Evolutionary conservation across 2,329 filamentous ascomycete species (phyloP), one percentile per base, ranked within the genome.

Genomic region (Sphaceloma murrayae): DNA sequence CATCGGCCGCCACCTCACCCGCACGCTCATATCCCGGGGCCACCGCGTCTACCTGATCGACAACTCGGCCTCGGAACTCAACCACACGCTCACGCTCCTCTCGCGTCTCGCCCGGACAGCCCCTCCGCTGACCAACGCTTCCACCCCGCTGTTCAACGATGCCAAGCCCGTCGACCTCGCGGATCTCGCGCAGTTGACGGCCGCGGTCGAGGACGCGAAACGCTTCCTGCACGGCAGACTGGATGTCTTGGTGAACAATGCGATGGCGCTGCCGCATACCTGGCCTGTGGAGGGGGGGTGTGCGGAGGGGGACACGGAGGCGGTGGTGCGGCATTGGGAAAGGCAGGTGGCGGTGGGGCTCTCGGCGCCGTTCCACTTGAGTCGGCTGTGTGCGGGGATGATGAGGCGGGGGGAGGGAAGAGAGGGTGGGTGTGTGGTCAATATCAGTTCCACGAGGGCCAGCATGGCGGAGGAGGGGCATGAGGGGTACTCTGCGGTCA

Each of bases 391-490:
- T 30, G 45, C 59, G 14, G 52, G 54, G 5, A 42, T 61, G 44
- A 49, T 62, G 2, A 34, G 49, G 26, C 50, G 48, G 19, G 19
- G 17, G 7, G 22, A 29, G 4, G 22, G 16, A 8, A 30, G 34
- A n/a, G 29, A 39, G 13, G 43, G 21, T 10, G 48, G 48, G 10
- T 53, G 50, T 17, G 56, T 69, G 24, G 61, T 74, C 45, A 65
- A 72, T 51, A 64, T 74, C 24, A 69, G 68, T 1, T 71, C 67
- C 1, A 73, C 70, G 5, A 62, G 70, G 18, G 70, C 69, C 1
- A 56, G 65, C 34, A 69, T 72, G 59, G 62, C 65, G 29, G 71
- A 74, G 53, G 54, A 62, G 1, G 60, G 71, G 44, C 68, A 69
- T 46, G 70, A 74, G 54, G 64, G 63, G 1, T 73, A 74, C 46